Base-by-base conservation (phyloP, 2,329 filamentous ascomycete species). In the Colletotrichum sp. region DNA sequence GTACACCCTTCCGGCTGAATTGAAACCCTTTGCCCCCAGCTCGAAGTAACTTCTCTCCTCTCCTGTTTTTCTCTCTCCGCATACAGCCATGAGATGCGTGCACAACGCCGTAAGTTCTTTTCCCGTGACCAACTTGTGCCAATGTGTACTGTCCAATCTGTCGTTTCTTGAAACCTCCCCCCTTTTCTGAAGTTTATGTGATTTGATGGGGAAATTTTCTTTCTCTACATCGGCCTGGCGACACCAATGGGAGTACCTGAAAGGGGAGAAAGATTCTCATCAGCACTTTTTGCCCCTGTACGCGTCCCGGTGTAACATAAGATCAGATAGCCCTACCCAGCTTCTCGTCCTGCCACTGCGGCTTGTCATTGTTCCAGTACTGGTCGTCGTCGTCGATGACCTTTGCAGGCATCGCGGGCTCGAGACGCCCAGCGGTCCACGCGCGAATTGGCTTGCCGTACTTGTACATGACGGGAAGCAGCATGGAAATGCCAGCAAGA, bases 391-490 rank as follows among this genome's bases (percentile, higher is more conserved):
- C 75, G 13, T 78, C 71, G 24, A 78, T 26, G 3, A 22, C 15
- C 75, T 78, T 78, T 60, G 70, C 48, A n/a, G 72, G 71, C 15
- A 68, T 48, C 12, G 10, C 6, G 2, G 73, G 59, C 65, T 77
- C 71, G 28, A 78, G 77, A 15, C 77, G 77, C 52, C 77, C 77
- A 8, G 65, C 72, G n/a, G 77, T 78, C 77, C 77, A 78, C 52
- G 75, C 75, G 5, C 77, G 71, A 28, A 78, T 78, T 48, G 71
- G 69, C 72, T 78, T 78, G 75, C 77, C 77, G 44, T 77, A 78
- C 55, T 75, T 70, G 70, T 80, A 84, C 60, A 85, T 80, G 30
- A 78, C 68, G 6, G 82, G 82, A 64, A 85, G 71, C 10, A 82
- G 79, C 44, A 85, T 79, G 3, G 80, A 79, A 7, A 81, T 64